A percentile compares a stretch with the other conserved stretches of the same genome.
These are phyloP conservation scores for Saprolegnia diclina DNA, from an alignment of 352 stramenopile genomes.

Conservation along the genomic window DNA sequence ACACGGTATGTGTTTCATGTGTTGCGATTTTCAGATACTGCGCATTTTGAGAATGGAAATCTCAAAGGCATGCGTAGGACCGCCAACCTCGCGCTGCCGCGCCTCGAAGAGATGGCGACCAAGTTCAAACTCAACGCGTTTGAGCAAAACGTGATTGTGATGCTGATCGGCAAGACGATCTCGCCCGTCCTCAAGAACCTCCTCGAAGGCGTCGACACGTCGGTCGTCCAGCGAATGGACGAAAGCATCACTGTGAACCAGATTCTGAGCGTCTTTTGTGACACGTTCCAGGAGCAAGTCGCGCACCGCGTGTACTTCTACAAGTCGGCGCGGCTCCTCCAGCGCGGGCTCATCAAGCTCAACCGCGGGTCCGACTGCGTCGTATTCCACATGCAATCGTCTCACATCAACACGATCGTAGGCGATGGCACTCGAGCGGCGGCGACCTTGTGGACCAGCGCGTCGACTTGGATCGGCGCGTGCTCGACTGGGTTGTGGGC, in stretches of 20 bases:
- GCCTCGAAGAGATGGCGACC: constrained; percentile 61
- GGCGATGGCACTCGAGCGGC: constrained; percentile 71
- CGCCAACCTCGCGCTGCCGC: constrained; percentile 51
- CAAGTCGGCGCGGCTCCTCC: constrained; percentile 76
- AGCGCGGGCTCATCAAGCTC: constrained; percentile 71
- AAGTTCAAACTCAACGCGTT: constrained; percentile 84
- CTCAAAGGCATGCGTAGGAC: constrained; percentile 25
- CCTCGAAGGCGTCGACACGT: constrained; percentile 78
- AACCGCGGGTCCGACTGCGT: constrained; percentile 37
- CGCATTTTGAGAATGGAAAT: background rate
- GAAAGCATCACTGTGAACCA: constrained; percentile 88
- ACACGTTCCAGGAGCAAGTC: constrained; percentile 85
- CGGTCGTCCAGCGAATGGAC: constrained; percentile 82
- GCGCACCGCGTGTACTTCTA: constrained; percentile 84
- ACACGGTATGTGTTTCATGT: constrained; percentile 33
- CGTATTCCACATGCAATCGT: background rate
- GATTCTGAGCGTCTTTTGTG: constrained; percentile 82
- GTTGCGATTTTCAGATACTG: no score
- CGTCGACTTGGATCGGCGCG: constrained; percentile 75
- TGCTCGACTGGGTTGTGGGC: constrained; percentile 83
- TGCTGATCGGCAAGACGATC: constrained; percentile 87
- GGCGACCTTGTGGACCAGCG: constrained; percentile 83
- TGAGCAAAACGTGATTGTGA: constrained; percentile 86
- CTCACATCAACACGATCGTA: background rate
- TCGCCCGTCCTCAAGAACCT: constrained; percentile 86